Conservation (phyloP, 106 monocot species). For the Dendrobium chrysotoxum region DNA sequence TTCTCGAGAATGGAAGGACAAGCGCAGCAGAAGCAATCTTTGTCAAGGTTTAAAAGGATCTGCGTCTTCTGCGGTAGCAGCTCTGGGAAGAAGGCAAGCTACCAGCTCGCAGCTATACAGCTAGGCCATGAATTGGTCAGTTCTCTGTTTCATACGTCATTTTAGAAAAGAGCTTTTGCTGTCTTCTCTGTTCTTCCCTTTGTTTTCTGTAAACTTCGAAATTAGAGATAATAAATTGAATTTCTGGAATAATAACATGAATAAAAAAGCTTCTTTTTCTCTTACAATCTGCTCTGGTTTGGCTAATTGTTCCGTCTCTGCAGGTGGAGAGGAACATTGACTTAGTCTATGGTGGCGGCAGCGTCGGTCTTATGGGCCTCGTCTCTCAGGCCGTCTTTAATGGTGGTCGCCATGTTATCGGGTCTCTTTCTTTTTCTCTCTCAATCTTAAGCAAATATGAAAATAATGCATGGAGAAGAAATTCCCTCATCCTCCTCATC, state of each 20-base stretch:
- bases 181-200: no score
- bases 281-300: no score
- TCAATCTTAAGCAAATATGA: no score
- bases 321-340: constrained; percentile 52
- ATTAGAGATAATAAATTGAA: no score
- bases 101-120: constrained; percentile 35
- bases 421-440: constrained; percentile 11
- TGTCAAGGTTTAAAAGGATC: constrained; percentile 24
- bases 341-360: constrained; percentile 56
- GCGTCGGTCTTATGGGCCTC: constrained; percentile 55
- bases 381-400: constrained; percentile 50
- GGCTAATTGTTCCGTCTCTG: background rate
- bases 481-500: no score
- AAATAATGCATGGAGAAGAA: no score
- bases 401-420: constrained; percentile 54
- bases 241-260: no score
- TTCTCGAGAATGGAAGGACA: background rate
- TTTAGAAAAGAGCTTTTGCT: no score
- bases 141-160: background rate
- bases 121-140: constrained; percentile 41
- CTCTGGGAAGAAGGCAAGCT: constrained; percentile 31
- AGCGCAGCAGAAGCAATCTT: background rate
- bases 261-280: no score
- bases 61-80: constrained; percentile 56
- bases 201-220: no score